A percentile compares a stretch with the other conserved stretches of the same genome.
Evolutionary conservation across 768 basidiomycete species (phyloP).

Genomic region (Rhizopogon vinicolor): DNA sequence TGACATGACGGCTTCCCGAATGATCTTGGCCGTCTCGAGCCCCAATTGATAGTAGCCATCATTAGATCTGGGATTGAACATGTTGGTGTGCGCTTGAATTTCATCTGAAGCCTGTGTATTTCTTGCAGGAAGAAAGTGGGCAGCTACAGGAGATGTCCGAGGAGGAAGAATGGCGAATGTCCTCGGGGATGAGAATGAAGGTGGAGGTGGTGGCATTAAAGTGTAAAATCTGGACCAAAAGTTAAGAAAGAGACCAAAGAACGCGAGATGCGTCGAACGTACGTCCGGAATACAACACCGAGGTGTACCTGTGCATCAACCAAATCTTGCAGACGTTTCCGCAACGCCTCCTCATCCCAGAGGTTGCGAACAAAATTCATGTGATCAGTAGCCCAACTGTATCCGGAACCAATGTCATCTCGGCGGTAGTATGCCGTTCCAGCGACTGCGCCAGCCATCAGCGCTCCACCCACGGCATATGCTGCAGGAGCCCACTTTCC

Average conservation of each 20-base stretch:
- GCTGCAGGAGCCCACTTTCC: constrained; percentile 64
- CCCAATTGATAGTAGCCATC: constrained; percentile 91
- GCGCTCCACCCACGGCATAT: constrained; percentile 66
- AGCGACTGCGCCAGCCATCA: constrained; percentile 79
- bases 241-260: neutral
- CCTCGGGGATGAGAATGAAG: constrained; percentile 47
- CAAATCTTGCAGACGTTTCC: constrained; percentile 56
- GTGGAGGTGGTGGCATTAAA: constrained; percentile 64
- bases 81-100: constrained; percentile 80
- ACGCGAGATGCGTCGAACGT: constrained; percentile 23
- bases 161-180: constrained; percentile 79
- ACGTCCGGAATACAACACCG: constrained; percentile 74
- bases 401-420: constrained; percentile 66
- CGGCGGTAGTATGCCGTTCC: constrained; percentile 81
- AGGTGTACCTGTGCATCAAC: constrained; percentile 54
- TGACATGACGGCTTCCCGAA: constrained; percentile 51
- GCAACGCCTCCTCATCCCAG: constrained; percentile 72
- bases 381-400: constrained; percentile 79
- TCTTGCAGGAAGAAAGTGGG: constrained; percentile 56
- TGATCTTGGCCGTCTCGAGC: constrained; percentile 54
- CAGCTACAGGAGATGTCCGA: constrained; percentile 37
- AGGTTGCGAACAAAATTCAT: constrained; percentile 84
- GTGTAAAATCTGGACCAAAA: constrained; percentile 66
- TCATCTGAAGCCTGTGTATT: constrained; percentile 75
- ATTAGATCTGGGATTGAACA: constrained; percentile 79